Conservation (phyloP, 495 filamentous ascomycete genomes). For the Wilcoxina mikolae region DNA sequence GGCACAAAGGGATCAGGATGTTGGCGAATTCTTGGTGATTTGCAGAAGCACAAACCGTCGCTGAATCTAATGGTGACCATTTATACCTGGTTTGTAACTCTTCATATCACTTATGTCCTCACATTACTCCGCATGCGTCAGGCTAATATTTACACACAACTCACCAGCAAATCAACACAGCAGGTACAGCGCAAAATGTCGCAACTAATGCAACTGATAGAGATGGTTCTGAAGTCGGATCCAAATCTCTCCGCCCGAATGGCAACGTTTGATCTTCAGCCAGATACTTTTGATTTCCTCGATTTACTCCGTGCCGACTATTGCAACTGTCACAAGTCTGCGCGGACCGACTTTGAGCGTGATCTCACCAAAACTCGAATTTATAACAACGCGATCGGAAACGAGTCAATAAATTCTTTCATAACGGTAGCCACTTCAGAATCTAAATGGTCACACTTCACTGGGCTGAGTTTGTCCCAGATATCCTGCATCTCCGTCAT, state of each 20-base stretch:
- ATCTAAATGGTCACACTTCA: not conserved
- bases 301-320: not conserved
- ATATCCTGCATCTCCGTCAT: not conserved
- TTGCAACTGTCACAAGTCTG: not conserved
- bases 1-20: not conserved
- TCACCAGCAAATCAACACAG: not conserved
- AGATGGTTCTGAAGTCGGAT: not conserved
- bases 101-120: not conserved
- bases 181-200: not conserved
- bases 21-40: not conserved
- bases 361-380: not conserved
- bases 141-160: not conserved
- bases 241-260: not conserved
- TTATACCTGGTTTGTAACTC: not conserved
- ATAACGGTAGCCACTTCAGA: not conserved
- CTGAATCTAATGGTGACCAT: not conserved
- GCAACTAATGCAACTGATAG: not conserved
- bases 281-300: not conserved
- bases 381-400: not conserved
- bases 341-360: not conserved
- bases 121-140: not conserved
- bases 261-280: not conserved
- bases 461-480: not conserved
- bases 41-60: not conserved
- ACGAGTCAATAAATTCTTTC: not conserved